Conservation (phyloP, 176 grass and related monocot genomes). For the Alopecurus myosuroides region DNA sequence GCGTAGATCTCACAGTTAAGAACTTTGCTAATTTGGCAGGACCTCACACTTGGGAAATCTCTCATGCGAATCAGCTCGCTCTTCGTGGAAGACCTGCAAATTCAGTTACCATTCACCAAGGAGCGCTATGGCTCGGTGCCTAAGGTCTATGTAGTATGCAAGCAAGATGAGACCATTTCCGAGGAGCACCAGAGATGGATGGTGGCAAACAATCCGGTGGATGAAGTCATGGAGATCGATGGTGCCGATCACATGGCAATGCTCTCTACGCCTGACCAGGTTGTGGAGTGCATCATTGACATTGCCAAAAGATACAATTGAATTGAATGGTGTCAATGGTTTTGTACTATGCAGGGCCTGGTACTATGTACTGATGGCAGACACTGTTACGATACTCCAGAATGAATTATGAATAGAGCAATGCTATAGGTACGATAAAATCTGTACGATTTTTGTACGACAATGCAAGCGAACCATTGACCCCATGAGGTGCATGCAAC, state of each 20-base stretch:
- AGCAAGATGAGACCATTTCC: constrained; percentile 14
- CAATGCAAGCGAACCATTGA: too few relatives aligned
- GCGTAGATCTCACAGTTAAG: background rate
- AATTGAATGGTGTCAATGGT: background rate
- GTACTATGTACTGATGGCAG: background rate
- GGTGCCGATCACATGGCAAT: constrained; percentile 60
- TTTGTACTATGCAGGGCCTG: too few relatives aligned
- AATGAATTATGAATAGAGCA: too few relatives aligned
- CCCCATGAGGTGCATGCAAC: too few relatives aligned
- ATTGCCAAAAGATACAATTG: constrained; percentile 7
- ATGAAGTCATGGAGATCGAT: constrained; percentile 41
- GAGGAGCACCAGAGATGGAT: constrained; percentile 30
- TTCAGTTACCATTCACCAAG: constrained; percentile 14
- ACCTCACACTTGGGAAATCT: constrained; percentile 38
- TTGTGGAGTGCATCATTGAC: constrained; percentile 13
- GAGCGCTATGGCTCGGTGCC: constrained; percentile 39
- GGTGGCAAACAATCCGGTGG: constrained; percentile 15
- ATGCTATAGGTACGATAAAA: too few relatives aligned
- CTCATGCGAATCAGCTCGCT: constrained; percentile 31
- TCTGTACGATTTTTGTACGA: too few relatives aligned
- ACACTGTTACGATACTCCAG: background rate
- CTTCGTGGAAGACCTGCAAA: constrained; percentile 39
- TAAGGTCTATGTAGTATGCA: constrained; percentile 37
- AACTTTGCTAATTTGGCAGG: constrained; percentile 19
- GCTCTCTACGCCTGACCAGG: constrained; percentile 33